Percentiles rank a stretch among this genome's conserved stretches.
Conservation (phyloP, 345 rosid genomes). For the Hibiscus mutabilis region DNA sequence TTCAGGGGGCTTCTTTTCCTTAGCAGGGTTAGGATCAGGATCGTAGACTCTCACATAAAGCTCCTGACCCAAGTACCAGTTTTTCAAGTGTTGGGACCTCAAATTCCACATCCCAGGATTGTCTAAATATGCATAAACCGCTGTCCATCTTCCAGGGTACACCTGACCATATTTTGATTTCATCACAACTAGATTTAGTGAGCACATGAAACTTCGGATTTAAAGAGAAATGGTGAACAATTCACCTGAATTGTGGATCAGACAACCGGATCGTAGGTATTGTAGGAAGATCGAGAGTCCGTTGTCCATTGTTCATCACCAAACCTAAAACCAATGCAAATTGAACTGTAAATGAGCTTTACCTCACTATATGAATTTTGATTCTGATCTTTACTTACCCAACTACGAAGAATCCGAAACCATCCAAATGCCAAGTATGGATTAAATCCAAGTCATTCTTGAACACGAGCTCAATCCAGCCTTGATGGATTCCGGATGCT, state of each 20-base stretch:
- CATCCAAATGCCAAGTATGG: constrained; percentile 61
- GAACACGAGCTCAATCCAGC: constrained; percentile 47
- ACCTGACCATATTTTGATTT: constrained; percentile 25
- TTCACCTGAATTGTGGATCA: constrained; percentile 59
- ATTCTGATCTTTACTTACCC: constrained; percentile 26
- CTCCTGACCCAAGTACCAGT: constrained; percentile 76
- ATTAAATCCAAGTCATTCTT: constrained; percentile 24
- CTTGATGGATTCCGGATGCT: constrained; percentile 34
- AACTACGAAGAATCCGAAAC: constrained; percentile 45
- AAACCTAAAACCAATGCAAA: constrained; percentile 20
- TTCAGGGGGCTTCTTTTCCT: constrained; percentile 52
- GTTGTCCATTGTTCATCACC: constrained; percentile 58
- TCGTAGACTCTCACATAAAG: constrained; percentile 62
- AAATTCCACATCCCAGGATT: constrained; percentile 96
- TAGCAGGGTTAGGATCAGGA: constrained; percentile 51
- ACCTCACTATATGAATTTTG: not conserved
- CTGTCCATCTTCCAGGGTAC: constrained; percentile 62
- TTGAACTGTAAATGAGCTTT: too few species aligned
- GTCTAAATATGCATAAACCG: constrained; percentile 56
- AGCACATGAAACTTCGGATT: not conserved
- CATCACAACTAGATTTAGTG: not conserved
- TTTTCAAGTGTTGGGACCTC: constrained; percentile 62
- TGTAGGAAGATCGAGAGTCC: constrained; percentile 33
- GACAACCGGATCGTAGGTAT: constrained; percentile 50
- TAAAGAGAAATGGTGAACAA: not conserved